phyloP scores from a whole-genome alignment of 768 basidiomycete species.

The Pholiota molesta region DNA sequence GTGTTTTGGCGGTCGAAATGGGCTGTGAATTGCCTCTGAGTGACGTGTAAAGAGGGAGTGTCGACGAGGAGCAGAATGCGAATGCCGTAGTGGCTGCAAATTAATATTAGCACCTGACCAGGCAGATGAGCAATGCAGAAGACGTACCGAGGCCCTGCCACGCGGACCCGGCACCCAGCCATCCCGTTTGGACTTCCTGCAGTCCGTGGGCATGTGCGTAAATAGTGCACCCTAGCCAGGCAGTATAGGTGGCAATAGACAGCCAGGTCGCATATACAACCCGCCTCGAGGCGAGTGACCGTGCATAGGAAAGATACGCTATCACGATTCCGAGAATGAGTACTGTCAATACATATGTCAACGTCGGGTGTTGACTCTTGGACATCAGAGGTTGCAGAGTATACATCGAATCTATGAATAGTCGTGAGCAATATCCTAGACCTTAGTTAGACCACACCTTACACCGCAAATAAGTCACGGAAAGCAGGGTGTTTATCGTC shows the following conservation, averaged over 20 bases:
- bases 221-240: constrained; percentile 59
- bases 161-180: constrained; percentile 47
- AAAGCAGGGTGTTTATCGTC: constrained; percentile 50
- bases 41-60: constrained; percentile 67
- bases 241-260: constrained; percentile 62
- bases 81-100: constrained; percentile 61
- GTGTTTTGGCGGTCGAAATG: constrained; percentile 43
- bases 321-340: constrained; percentile 43
- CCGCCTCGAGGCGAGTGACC: constrained; percentile 56
- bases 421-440: constrained; percentile 4
- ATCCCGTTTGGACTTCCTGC: constrained; percentile 36
- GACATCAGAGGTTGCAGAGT: constrained; percentile 52
- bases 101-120: constrained; percentile 2
- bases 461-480: constrained; percentile 70
- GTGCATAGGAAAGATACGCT: constrained; percentile 55
- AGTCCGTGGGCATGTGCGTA: constrained; percentile 54
- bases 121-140: constrained; percentile 7
- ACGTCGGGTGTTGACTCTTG: constrained; percentile 21
- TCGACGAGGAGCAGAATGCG: constrained; percentile 65
- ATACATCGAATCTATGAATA: constrained; percentile 53
- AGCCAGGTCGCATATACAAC: constrained; percentile 58
- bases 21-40: constrained; percentile 47
- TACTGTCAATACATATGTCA: constrained; percentile 45
- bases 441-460: constrained; percentile 29
- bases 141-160: constrained; percentile 71